These are phyloP conservation scores for Boletus subcaerulescens DNA, from an alignment of 768 basidiomycete genomes.

Conservation along the genomic window DNA sequence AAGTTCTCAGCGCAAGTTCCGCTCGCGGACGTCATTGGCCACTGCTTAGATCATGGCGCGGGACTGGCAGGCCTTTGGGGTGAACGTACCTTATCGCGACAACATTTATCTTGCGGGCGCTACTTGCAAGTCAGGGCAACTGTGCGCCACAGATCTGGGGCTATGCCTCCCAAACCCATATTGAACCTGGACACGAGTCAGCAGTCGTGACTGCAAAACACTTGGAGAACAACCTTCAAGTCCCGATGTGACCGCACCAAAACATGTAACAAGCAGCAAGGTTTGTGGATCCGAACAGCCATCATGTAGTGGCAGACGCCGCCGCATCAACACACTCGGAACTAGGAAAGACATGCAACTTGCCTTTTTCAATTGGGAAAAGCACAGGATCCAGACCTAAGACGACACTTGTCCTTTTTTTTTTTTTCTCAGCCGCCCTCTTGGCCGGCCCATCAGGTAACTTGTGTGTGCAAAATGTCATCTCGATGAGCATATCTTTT, in stretches of 20 bases:
- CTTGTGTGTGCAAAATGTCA: no score
- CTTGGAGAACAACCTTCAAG: not conserved
- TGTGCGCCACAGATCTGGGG: not conserved
- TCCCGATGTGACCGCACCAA: not conserved
- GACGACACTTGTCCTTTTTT: not conserved
- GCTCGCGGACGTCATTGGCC: not conserved
- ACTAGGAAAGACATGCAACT: not conserved
- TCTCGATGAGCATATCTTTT: not conserved
- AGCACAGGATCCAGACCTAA: not conserved
- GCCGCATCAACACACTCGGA: not conserved
- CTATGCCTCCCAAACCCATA: not conserved
- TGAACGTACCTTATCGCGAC: slow-evolving; percentile 1
- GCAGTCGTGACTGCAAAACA: no score
- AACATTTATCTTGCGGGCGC: not conserved
- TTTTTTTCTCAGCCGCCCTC: not conserved
- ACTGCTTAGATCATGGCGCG: not conserved
- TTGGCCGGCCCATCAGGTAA: not conserved
- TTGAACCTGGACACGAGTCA: not conserved
- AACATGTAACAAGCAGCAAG: not conserved
- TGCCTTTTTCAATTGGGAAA: not conserved
- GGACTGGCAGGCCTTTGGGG: not conserved
- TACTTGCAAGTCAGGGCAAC: not conserved
- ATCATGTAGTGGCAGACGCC: not conserved
- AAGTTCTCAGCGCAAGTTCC: not conserved
- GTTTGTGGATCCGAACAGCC: slow-evolving; percentile 1